Conservation (phyloP, 2,329 filamentous ascomycete species). For the Drechslera avenae region DNA sequence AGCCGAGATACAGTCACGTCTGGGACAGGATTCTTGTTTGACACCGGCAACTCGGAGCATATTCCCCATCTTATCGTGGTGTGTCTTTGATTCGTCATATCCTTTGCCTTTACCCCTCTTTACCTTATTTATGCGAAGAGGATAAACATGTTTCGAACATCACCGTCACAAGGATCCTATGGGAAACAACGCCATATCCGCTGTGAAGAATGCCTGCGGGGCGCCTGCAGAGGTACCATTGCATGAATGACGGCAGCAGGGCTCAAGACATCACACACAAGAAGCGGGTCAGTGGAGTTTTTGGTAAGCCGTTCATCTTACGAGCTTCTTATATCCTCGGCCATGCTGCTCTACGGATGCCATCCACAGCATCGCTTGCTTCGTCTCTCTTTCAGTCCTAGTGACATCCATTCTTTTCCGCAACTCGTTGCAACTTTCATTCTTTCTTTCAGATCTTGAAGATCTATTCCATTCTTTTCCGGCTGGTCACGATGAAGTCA, state of each 20-base stretch:
- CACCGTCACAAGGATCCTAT: slow-evolving; percentile 15
- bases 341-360: not conserved
- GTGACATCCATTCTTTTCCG: slow-evolving; percentile 34
- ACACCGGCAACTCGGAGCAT: too few species aligned
- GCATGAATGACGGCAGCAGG: slow-evolving; percentile 30
- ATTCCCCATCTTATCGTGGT: not conserved
- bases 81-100: not conserved
- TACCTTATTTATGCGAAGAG: slow-evolving; percentile 18
- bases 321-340: slow-evolving; percentile 1
- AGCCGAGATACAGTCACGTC: too few species aligned
- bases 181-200: slow-evolving; percentile 1
- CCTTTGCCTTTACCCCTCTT: not conserved
- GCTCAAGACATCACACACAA: slow-evolving; percentile 19
- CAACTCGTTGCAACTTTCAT: slow-evolving; percentile 23
- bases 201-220: not conserved
- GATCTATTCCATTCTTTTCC: slow-evolving; percentile 34
- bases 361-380: slow-evolving; percentile 5
- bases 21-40: too few species aligned
- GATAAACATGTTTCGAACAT: slow-evolving; percentile 40
- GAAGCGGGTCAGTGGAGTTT: slow-evolving; percentile 20
- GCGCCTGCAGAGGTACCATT: not conserved
- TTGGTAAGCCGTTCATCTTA: slow-evolving; percentile 17
- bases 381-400: slow-evolving; percentile 29
- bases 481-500: slow-evolving; percentile 37
- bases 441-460: slow-evolving; percentile 30